phyloP scores from a whole-genome alignment of 2,329 filamentous ascomycete genomes.

The Scedosporium apiospermum region DNA sequence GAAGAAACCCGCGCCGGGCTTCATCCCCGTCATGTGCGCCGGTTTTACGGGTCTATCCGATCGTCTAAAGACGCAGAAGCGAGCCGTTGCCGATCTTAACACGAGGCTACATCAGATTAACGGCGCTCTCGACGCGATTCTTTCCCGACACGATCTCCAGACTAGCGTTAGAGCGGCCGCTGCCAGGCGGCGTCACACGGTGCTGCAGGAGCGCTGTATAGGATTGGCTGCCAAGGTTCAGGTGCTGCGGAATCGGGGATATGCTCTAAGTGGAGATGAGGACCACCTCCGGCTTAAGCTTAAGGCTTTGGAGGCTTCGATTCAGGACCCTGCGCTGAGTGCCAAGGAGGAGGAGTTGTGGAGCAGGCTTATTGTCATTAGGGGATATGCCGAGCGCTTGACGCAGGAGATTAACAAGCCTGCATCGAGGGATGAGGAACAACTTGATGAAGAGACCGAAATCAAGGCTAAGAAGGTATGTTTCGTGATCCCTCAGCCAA shows the following conservation, averaged over 20 bases:
- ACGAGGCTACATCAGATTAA: constrained; percentile 72
- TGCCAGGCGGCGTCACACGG: constrained; percentile 61
- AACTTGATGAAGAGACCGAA: constrained; percentile 60
- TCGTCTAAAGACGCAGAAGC: constrained; percentile 63
- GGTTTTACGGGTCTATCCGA: constrained; percentile 65
- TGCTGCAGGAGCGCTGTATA: constrained; percentile 63
- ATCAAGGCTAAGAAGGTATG: constrained; percentile 65
- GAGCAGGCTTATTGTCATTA: constrained; percentile 67
- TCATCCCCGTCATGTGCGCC: constrained; percentile 65
- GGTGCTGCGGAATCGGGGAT: constrained; percentile 70
- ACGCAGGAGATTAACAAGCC: constrained; percentile 66
- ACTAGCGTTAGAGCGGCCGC: constrained; percentile 66
- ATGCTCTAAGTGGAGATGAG: constrained; percentile 69
- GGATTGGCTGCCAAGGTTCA: constrained; percentile 72
- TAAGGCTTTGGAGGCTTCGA: constrained; percentile 54
- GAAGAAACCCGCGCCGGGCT: constrained; percentile 66
- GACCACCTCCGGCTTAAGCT: constrained; percentile 69
- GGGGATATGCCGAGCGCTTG: constrained; percentile 62
- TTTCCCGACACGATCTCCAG: constrained; percentile 67
- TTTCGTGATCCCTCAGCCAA: constrained; percentile 2
- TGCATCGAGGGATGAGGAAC: constrained; percentile 43
- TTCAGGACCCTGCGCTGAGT: constrained; percentile 65
- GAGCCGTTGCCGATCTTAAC: constrained; percentile 60
- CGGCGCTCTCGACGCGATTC: constrained; percentile 58
- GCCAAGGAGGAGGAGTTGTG: constrained; percentile 77